Percentiles rank a stretch among this genome's conserved stretches.
Conservation (phyloP, 257 asterid species). For the Nicotiana obtusifolia region DNA sequence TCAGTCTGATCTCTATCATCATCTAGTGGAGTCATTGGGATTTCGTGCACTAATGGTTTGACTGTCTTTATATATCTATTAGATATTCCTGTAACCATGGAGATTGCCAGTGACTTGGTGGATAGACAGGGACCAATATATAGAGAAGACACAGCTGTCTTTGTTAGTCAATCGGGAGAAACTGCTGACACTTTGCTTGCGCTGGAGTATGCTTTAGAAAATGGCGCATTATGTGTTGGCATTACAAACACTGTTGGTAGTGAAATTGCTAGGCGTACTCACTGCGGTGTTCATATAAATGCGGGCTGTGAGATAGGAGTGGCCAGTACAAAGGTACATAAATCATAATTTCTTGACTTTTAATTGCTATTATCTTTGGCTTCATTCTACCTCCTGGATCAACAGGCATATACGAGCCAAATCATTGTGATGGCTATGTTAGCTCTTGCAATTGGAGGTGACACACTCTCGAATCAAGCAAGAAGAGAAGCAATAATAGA, state of each 20-base stretch:
- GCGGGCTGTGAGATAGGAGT: constrained; percentile 99
- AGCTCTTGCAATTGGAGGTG: constrained; percentile 93
- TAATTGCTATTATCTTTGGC: not conserved
- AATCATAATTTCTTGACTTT: constrained; percentile 1
- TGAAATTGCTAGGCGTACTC: constrained; percentile 95
- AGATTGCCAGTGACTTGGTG: constrained; percentile 93
- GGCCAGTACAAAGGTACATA: constrained; percentile 85
- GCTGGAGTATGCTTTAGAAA: constrained; percentile 83
- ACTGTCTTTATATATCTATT: not conserved
- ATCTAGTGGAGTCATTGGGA: no score
- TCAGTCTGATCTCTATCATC: constrained; percentile 17
- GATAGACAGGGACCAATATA: constrained; percentile 97
- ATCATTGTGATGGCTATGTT: constrained; percentile 95
- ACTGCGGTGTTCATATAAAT: constrained; percentile 93
- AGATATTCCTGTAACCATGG: constrained; percentile 97
- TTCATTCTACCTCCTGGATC: constrained; percentile 12
- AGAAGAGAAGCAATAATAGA: constrained; percentile 86
- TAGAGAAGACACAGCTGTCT: constrained; percentile 91
- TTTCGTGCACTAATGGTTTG: not conserved
- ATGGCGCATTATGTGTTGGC: constrained; percentile 94
- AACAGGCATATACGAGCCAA: constrained; percentile 97
- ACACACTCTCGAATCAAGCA: constrained; percentile 66
- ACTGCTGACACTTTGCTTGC: constrained; percentile 96
- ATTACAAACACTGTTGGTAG: constrained; percentile 97
- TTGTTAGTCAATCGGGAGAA: constrained; percentile 98